Evolutionary conservation across 495 filamentous ascomycete species (phyloP).

Genomic region (Hypoxylon crocopeplum): DNA sequence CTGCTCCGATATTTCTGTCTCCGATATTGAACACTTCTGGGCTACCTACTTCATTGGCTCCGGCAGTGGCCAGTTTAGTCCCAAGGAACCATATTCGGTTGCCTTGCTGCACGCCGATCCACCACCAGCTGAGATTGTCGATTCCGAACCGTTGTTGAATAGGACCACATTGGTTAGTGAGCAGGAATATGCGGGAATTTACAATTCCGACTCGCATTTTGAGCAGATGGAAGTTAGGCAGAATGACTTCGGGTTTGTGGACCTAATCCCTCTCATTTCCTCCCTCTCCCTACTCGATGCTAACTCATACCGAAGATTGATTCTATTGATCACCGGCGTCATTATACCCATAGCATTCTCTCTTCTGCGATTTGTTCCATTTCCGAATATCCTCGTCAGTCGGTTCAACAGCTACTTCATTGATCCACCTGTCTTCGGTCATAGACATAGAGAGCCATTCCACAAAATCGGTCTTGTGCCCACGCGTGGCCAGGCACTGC

Average conservation of each 20-base stretch:
- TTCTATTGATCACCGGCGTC: constrained; percentile 42
- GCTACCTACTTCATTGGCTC: constrained; percentile 32
- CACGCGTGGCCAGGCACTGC: constrained; percentile 47
- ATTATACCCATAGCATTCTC: constrained; percentile 43
- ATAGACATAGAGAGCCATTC: constrained; percentile 38
- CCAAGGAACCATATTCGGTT: constrained; percentile 37
- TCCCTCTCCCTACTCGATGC: not conserved
- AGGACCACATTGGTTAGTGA: constrained; percentile 37
- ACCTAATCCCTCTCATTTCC: not conserved
- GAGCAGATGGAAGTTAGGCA: constrained; percentile 31
- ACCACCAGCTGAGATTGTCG: constrained; percentile 8
- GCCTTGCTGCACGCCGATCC: constrained; percentile 29
- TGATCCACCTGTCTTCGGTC: constrained; percentile 44
- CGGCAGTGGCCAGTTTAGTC: constrained; percentile 20
- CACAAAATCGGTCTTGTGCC: constrained; percentile 45
- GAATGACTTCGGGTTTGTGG: constrained; percentile 36
- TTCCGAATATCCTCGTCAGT: constrained; percentile 12
- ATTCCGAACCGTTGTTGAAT: constrained; percentile 28
- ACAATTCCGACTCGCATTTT: constrained; percentile 25
- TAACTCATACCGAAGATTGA: constrained; percentile 29
- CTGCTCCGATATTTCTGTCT: constrained; percentile 35
- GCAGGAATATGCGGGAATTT: constrained; percentile 24
- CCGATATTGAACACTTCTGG: constrained; percentile 46
- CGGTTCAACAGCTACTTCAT: constrained; percentile 41
- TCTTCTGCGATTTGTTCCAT: constrained; percentile 40